Evolutionary conservation across 2,329 filamentous ascomycete genomes (phyloP), one percentile per base, ranked within the genome.

Genomic region (Ophiosphaerella narmari): DNA sequence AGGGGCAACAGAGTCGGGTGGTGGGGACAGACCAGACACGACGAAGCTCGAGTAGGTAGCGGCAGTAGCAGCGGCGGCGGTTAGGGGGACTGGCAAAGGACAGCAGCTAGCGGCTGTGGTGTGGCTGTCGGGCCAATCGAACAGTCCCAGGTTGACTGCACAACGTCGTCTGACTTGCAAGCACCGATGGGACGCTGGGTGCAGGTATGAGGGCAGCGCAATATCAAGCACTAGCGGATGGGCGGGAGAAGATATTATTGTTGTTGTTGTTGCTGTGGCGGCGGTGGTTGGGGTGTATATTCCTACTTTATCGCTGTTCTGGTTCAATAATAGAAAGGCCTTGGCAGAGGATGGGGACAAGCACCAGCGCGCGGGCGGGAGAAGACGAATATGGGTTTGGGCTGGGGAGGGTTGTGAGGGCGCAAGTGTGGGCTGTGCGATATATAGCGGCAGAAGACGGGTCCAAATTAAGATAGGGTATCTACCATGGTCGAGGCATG

Each of bases 111-210:
- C 60, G 60, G 50, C 56, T 44, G 49, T 54, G 51, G 55, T 60
- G 57, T 66, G 62, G 63, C 59, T 66, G 60, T 51, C 43, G 54
- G 36, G 45, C 54, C 58, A 58, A 59, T 57, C 53, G 61, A 44
- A 52, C 48, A 50, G 55, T 54, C 44, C 60, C 59, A 42, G 48
- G 34, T 57, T 56, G 52, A 58, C 59, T 54, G 53, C 54, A 59
- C 54, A 24, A 46, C 57, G 62, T 62, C 61, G 61, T 55, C 61
- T 65, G 62, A 65, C 61, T 47, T 52, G 26, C 55, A 62, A 42
- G 56, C 51, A 46, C 43, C 32, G 38, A 34, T 48, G 39, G 39
- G 18, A 41, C 35, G 18, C 40, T 55, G 44, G 43, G 38, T 14
- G 35, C 39, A 24, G 51, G 26, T 31, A 50, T 46, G 33, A 21